Conservation (phyloP, 2,329 filamentous ascomycete genomes). For the Hypoxylon sp. region DNA sequence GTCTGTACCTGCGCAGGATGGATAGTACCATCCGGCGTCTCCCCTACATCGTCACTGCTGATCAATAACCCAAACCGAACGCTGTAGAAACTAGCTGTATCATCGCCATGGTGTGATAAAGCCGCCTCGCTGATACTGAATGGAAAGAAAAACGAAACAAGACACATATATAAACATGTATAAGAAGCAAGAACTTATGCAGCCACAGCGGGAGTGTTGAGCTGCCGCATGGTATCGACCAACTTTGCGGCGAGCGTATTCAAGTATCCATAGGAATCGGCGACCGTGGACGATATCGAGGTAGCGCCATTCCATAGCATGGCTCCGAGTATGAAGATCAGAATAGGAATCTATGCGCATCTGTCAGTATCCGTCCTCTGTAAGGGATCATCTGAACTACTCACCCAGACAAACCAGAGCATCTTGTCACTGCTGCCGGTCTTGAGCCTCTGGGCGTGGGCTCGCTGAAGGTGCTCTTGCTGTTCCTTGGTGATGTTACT, state of each 20-base stretch:
- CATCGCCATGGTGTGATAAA: conserved; percentile 8
- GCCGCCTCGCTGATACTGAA: conserved; percentile 4
- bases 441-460: conserved; percentile 69
- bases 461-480: conserved; percentile 68
- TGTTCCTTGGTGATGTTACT: conserved; percentile 71
- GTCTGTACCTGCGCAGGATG: background rate
- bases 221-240: conserved; percentile 23
- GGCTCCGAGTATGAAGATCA: conserved; percentile 47
- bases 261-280: conserved; percentile 24
- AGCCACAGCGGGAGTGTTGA: conserved; percentile 5
- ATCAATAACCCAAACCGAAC: background rate
- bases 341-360: conserved; percentile 47
- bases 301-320: conserved; percentile 48
- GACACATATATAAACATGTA: background rate
- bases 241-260: conserved; percentile 32
- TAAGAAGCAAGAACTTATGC: conserved; percentile 8
- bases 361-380: conserved; percentile 24
- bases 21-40: background rate
- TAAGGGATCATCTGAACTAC: conserved; percentile 4
- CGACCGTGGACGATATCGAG: conserved; percentile 34
- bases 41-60: background rate
- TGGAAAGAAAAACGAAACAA: background rate
- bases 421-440: conserved; percentile 69
- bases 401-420: conserved; percentile 74
- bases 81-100: background rate